These are phyloP conservation scores for Fusarium vanettenii DNA, from an alignment of 2,329 filamentous ascomycete genomes.

Conservation along the genomic window DNA sequence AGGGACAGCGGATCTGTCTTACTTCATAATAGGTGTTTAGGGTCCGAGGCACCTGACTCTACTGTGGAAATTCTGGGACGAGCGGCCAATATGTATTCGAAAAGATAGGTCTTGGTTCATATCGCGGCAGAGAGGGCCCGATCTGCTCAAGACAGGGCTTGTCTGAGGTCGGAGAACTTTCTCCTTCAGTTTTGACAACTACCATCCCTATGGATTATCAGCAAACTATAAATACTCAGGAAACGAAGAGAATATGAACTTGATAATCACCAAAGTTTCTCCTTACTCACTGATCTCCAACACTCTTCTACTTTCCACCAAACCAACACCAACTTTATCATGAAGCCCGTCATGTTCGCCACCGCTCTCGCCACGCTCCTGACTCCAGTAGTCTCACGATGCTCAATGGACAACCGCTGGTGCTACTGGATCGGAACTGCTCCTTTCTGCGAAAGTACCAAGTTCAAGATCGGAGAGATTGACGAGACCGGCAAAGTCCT, in stretches of 20 bases:
- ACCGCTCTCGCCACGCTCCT: not conserved
- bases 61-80: not conserved
- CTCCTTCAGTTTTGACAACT: not conserved
- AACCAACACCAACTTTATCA: not conserved
- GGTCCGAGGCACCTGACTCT: not conserved
- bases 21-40: not conserved
- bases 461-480: not conserved
- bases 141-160: not conserved
- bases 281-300: not conserved
- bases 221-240: not conserved
- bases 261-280: not conserved
- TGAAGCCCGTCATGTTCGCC: not conserved
- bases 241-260: not conserved
- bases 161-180: not conserved
- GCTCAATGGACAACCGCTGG: not conserved
- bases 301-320: not conserved
- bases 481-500: not conserved
- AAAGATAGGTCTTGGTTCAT: not conserved
- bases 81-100: not conserved
- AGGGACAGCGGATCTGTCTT: not conserved
- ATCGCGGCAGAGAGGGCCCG: not conserved
- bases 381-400: not conserved
- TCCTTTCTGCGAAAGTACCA: not conserved
- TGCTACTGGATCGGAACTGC: not conserved
- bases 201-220: accelerated